phyloP scores from a whole-genome alignment of 164 flowering plant genomes.

The Aristolochia contorta region DNA sequence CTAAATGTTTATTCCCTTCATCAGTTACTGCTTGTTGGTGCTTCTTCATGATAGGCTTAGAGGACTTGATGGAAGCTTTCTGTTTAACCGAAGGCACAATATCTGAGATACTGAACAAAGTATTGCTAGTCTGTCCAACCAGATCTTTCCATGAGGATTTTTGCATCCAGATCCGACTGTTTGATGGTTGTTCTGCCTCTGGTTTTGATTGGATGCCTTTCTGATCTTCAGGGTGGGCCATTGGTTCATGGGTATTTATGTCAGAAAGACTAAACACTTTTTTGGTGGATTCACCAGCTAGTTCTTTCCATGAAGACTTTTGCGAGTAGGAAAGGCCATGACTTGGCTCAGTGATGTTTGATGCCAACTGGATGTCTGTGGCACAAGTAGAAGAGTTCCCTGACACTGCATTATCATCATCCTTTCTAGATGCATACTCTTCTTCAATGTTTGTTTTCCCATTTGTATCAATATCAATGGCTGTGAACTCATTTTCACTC shows the following conservation, averaged over 20 bases:
- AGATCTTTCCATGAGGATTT: conserved; percentile 57
- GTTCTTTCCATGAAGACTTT: too few relatives aligned
- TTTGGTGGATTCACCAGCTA: too few relatives aligned
- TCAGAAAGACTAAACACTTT: background rate
- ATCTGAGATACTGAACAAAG: conserved; percentile 54
- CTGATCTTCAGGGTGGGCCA: conserved; percentile 5
- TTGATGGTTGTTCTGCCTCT: conserved; percentile 11
- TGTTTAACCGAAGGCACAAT: conserved; percentile 30
- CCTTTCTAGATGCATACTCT: too few relatives aligned
- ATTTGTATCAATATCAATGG: too few relatives aligned
- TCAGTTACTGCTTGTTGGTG: conserved; percentile 1
- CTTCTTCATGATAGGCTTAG: background rate
- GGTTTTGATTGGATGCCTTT: conserved; percentile 10
- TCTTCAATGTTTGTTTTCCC: too few relatives aligned
- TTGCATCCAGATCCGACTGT: conserved; percentile 22
- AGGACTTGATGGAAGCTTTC: conserved; percentile 6
- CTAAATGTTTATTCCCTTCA: conserved; percentile 8
- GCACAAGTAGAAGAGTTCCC: too few relatives aligned
- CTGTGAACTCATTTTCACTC: too few relatives aligned
- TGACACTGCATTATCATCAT: too few relatives aligned
- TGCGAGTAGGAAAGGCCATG: too few relatives aligned
- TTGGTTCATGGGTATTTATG: conserved; percentile 9
- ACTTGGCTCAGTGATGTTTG: too few relatives aligned
- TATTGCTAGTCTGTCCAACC: conserved; percentile 25
- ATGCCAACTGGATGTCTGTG: too few relatives aligned